These are phyloP conservation scores for Prillingera fragicola DNA, from an alignment of 1,284 basidiomycete species.

Conservation along the genomic window DNA sequence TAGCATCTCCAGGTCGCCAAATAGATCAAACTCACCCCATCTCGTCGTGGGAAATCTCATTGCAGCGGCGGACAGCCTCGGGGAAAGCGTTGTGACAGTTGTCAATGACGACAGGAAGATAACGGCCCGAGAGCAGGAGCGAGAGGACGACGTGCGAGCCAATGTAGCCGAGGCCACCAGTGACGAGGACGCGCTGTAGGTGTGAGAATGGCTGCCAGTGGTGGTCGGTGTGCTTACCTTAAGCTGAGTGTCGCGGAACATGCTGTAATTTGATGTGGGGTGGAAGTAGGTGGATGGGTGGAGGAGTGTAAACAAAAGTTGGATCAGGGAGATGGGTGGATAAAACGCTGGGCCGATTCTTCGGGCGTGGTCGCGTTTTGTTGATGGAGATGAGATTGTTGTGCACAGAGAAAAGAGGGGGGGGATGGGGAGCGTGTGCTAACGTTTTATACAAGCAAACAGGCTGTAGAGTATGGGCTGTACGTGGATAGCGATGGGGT, in stretches of 20 bases:
- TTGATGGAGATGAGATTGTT: no score
- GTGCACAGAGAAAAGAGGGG: no score
- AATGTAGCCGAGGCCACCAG: conserved; percentile 50
- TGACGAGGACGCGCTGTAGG: conserved; percentile 45
- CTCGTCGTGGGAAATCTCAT: conserved; percentile 66
- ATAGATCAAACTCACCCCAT: conserved; percentile 48
- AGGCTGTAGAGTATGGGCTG: background rate
- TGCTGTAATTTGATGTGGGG: background rate
- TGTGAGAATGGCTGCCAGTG: conserved; percentile 11
- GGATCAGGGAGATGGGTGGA: background rate
- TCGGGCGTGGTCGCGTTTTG: no score
- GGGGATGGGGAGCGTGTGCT: no score
- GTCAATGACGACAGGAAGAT: conserved; percentile 87
- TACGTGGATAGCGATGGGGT: background rate
- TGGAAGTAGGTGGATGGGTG: background rate
- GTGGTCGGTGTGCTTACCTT: conserved; percentile 5
- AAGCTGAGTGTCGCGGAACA: conserved; percentile 9
- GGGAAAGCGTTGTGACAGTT: conserved; percentile 88
- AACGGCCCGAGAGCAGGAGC: conserved; percentile 77
- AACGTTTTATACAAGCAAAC: background rate
- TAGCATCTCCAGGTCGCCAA: conserved; percentile 46
- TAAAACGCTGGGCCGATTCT: background rate
- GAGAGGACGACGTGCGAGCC: conserved; percentile 87
- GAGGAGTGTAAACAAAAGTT: no score
- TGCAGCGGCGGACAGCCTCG: conserved; percentile 61